These are phyloP conservation scores for Crepidotus variabilis DNA, from an alignment of 768 basidiomycete species.

Conservation along the genomic window DNA sequence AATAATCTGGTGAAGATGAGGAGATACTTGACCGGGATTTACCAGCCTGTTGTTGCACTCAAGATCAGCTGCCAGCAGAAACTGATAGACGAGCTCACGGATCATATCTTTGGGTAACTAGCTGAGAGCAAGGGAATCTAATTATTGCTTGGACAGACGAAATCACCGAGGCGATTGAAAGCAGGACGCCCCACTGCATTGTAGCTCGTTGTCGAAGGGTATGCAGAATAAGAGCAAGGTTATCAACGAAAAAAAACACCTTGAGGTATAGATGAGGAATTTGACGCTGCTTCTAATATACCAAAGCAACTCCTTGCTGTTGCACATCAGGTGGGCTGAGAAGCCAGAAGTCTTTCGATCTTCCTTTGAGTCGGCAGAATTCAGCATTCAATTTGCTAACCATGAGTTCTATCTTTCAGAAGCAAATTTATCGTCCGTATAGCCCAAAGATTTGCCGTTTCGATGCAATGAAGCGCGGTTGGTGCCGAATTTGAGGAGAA, in stretches of 20 bases:
- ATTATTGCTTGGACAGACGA: conserved; percentile 11
- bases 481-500: not conserved
- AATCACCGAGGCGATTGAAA: not conserved
- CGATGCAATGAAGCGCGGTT: not conserved
- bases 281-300: no score
- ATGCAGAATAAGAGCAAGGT: not conserved
- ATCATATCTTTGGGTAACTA: conserved; percentile 17
- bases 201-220: not conserved
- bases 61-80: no score
- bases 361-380: not conserved
- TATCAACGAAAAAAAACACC: no score
- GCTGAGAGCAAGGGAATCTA: conserved; percentile 19
- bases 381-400: not conserved
- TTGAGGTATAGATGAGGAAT: no score
- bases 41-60: conserved; percentile 6
- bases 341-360: not conserved
- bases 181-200: not conserved
- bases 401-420: not conserved
- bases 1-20: conserved; percentile 16
- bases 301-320: no score
- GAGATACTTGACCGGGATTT: conserved; percentile 13
- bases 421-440: not conserved
- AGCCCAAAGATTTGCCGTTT: not conserved
- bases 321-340: not conserved
- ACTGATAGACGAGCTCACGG: conserved; percentile 8